Conservation (phyloP, 1,139 yeast genomes). For the Blastobotrys indianensis region DNA sequence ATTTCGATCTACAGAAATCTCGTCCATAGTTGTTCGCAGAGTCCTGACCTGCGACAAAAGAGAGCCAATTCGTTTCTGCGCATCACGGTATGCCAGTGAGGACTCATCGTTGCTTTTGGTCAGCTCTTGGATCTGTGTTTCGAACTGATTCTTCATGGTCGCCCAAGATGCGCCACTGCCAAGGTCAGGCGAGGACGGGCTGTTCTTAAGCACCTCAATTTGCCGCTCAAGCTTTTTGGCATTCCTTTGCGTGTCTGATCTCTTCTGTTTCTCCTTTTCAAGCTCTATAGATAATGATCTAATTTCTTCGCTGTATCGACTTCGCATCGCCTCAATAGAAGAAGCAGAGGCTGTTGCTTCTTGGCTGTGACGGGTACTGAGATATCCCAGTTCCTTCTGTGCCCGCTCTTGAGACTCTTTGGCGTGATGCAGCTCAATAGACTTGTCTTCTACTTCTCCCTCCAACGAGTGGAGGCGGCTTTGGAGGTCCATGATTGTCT, state of each 20-base stretch:
- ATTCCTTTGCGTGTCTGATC: conserved; percentile 48
- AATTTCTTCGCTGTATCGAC: conserved; percentile 50
- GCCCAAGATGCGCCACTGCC: conserved; percentile 29
- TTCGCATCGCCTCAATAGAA: conserved; percentile 32
- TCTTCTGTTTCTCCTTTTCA: conserved; percentile 47
- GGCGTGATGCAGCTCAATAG: conserved; percentile 49
- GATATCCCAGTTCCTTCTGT: conserved; percentile 44
- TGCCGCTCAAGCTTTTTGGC: conserved; percentile 42
- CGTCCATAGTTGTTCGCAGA: conserved; percentile 33
- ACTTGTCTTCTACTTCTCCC: conserved; percentile 53
- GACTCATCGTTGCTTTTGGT: conserved; percentile 45
- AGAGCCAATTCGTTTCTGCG: conserved; percentile 34
- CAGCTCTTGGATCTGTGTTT: conserved; percentile 47
- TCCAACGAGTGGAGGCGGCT: conserved; percentile 51
- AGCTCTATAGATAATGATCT: conserved; percentile 54
- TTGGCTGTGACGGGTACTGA: conserved; percentile 25
- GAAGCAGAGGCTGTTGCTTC: conserved; percentile 25
- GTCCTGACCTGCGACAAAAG: conserved; percentile 33
- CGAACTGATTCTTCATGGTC: conserved; percentile 44
- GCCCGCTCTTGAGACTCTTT: conserved; percentile 41
- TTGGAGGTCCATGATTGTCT: conserved; percentile 51
- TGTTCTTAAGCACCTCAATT: conserved; percentile 18
- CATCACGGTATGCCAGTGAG: conserved; percentile 34
- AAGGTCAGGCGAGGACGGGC: conserved; percentile 13
- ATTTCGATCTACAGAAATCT: conserved; percentile 35